phyloP scores from a whole-genome alignment of 1,284 basidiomycete genomes.

The Mycena citricolor region DNA sequence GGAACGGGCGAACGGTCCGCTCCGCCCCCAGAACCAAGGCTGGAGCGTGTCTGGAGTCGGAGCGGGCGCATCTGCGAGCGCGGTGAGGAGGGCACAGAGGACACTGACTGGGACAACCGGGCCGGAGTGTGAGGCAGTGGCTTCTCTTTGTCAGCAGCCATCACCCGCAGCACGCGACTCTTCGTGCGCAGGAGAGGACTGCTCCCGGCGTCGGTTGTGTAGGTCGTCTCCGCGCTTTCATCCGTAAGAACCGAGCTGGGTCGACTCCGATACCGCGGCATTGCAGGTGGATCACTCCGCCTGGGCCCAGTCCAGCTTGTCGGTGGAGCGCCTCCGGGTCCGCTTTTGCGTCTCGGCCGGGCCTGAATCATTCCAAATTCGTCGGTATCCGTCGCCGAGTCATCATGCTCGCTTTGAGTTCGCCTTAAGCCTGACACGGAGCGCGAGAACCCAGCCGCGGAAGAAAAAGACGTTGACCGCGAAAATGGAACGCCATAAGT shows the following conservation, averaged over 20 bases:
- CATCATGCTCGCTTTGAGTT: slow-evolving; percentile 17
- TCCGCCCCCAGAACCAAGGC: slow-evolving; percentile 21
- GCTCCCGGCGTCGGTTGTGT: slow-evolving; percentile 3
- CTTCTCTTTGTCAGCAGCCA: slow-evolving; percentile 20
- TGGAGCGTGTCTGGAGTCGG: slow-evolving; percentile 22
- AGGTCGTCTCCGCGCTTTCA: slow-evolving; percentile 6
- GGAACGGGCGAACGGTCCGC: slow-evolving; percentile 37
- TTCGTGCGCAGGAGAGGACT: slow-evolving; percentile 17
- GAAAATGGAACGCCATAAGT: no score
- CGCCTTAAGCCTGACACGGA: slow-evolving; percentile 12
- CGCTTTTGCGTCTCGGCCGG: no score
- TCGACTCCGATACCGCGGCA: slow-evolving; percentile 7
- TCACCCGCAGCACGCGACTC: slow-evolving; percentile 19
- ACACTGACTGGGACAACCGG: background rate
- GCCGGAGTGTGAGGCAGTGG: slow-evolving; percentile 18
- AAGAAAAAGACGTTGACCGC: no score
- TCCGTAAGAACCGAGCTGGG: slow-evolving; percentile 12
- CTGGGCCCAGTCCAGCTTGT: slow-evolving; percentile 20
- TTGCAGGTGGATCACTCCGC: slow-evolving; percentile 11
- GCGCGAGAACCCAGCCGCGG: no score
- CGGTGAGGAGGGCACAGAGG: background rate
- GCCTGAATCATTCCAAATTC: slow-evolving; percentile 14
- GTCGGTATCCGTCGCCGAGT: slow-evolving; percentile 7
- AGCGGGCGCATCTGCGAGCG: slow-evolving; percentile 14
- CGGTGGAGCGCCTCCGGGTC: slow-evolving; percentile 10